These are phyloP conservation scores for Hericium rajendrae DNA, from an alignment of 768 basidiomycete genomes.

Conservation along the genomic window DNA sequence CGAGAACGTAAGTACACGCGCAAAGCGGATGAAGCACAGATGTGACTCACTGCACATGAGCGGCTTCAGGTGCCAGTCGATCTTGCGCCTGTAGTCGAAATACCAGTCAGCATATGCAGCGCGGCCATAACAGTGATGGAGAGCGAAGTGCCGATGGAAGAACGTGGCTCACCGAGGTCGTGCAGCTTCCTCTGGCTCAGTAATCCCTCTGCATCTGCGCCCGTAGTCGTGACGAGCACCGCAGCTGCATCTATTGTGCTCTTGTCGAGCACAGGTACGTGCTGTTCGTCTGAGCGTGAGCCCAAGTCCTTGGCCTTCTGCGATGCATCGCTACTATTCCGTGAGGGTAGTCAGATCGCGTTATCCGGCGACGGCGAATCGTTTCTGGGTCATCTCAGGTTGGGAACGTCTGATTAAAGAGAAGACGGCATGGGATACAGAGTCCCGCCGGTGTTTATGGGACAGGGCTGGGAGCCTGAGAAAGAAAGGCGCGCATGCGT, in stretches of 20 bases:
- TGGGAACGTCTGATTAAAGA: too few species aligned
- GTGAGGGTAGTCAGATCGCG: neutral
- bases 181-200: conserved; percentile 40
- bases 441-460: too few species aligned
- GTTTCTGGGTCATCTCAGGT: too few species aligned
- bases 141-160: neutral
- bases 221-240: neutral
- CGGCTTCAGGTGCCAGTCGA: conserved; percentile 69
- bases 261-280: neutral
- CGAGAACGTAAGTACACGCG: neutral
- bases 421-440: too few species aligned
- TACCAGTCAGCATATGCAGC: too few species aligned
- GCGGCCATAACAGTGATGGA: too few species aligned
- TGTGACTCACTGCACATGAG: conserved; percentile 65
- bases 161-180: conserved; percentile 37
- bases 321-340: neutral
- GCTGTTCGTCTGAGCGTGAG: neutral
- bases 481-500: too few species aligned
- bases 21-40: neutral
- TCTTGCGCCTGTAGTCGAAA: conserved; percentile 43
- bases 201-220: neutral
- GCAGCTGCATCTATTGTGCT: neutral
- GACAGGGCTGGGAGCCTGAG: too few species aligned
- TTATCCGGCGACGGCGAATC: too few species aligned
- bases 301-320: neutral